Evolutionary conservation across 257 asterid species (phyloP).

Genomic region (Solanum rostratum): DNA sequence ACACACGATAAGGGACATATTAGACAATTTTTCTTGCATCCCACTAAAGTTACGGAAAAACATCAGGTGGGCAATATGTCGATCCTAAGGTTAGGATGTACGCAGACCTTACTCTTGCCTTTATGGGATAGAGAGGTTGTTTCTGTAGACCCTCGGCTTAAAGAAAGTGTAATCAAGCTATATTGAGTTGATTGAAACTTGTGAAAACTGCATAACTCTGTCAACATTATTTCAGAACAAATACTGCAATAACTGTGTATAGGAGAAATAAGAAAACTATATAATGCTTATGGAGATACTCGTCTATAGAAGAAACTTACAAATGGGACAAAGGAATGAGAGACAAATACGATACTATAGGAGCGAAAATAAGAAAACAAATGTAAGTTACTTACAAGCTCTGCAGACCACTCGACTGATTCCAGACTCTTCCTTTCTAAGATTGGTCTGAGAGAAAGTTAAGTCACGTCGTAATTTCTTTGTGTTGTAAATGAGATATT

Average conservation of each 20-base stretch:
- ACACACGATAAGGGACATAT: background rate
- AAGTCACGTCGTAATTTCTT: background rate
- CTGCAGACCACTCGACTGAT: constrained; percentile 41
- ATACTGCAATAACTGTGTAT: background rate
- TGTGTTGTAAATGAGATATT: background rate
- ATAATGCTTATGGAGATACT: too few relatives aligned
- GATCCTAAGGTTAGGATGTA: background rate
- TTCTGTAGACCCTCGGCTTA: too few relatives aligned
- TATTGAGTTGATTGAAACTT: background rate
- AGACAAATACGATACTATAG: background rate
- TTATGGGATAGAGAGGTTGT: too few relatives aligned
- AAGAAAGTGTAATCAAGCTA: background rate
- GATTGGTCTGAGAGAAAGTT: constrained; percentile 21
- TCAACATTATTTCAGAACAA: background rate
- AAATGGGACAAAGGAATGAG: background rate
- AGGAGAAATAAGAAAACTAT: background rate
- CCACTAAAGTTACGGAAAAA: background rate
- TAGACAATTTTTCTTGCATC: background rate
- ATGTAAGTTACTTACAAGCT: constrained; percentile 31
- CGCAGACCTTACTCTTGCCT: too few relatives aligned
- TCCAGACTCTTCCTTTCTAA: constrained; percentile 46
- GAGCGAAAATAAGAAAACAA: background rate
- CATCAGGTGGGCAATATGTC: background rate
- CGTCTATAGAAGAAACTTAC: too few relatives aligned
- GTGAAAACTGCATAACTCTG: background rate